phyloP scores from a whole-genome alignment of 805 yeast species.

The Lipomyces spencermartinsiae region DNA sequence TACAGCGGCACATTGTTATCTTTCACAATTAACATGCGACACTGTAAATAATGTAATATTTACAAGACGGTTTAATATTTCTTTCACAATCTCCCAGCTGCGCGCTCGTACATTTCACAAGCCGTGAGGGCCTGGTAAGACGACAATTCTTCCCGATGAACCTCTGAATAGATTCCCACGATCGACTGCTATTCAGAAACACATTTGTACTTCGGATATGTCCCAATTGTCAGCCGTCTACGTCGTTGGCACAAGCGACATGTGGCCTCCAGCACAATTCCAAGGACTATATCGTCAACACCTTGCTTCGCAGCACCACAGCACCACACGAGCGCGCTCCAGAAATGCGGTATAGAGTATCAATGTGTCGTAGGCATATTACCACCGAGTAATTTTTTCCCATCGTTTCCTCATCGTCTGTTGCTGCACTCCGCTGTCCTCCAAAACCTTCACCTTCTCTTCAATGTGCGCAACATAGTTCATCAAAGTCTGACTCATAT shows the following conservation, averaged over 20 bases:
- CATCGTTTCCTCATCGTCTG: slow-evolving; percentile 11
- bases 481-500: slow-evolving; percentile 22
- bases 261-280: too few species aligned
- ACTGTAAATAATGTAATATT: not conserved
- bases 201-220: not conserved
- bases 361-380: not conserved
- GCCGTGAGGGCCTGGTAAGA: not conserved
- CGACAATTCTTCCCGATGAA: not conserved
- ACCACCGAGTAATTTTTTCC: slow-evolving; percentile 24
- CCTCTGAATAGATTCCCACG: not conserved
- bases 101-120: not conserved
- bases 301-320: too few species aligned
- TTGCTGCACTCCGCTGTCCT: slow-evolving; percentile 12
- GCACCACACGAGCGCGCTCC: not conserved
- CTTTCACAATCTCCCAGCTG: not conserved
- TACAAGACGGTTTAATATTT: not conserved
- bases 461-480: slow-evolving; percentile 23
- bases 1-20: too few species aligned
- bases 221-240: not conserved
- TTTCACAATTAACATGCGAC: not conserved
- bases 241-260: too few species aligned
- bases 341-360: not conserved
- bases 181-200: not conserved
- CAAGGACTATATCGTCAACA: too few species aligned
- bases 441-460: slow-evolving; percentile 12